Conservation (phyloP, 2,329 filamentous ascomycete species). For the Phyllachora maydis region DNA sequence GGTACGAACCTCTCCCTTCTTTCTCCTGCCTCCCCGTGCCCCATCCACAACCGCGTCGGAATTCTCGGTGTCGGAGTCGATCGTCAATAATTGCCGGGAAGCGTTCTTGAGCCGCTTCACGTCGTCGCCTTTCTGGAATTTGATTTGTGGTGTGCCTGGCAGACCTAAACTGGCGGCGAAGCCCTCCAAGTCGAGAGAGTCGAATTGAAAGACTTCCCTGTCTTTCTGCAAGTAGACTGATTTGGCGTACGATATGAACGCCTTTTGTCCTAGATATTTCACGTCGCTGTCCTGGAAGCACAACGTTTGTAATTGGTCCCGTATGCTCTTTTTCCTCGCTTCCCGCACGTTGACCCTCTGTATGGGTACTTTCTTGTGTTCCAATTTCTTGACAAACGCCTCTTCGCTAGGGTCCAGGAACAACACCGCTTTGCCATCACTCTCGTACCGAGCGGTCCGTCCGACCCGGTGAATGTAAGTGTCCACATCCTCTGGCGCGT, state of each 20-base stretch:
- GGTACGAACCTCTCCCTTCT: constrained; percentile 60
- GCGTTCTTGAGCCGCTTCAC: constrained; percentile 77
- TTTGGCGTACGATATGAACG: constrained; percentile 76
- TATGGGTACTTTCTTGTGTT: constrained; percentile 78
- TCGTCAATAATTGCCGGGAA: constrained; percentile 45
- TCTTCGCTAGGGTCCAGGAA: constrained; percentile 83
- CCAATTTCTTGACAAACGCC: constrained; percentile 71
- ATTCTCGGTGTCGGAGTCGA: constrained; percentile 22
- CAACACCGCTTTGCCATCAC: constrained; percentile 67
- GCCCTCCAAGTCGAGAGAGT: constrained; percentile 65
- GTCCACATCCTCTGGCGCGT: constrained; percentile 89
- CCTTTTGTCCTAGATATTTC: constrained; percentile 91
- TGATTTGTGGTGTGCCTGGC: constrained; percentile 80
- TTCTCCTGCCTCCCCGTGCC: constrained; percentile 26
- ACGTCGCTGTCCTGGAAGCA: constrained; percentile 87
- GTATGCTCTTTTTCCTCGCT: constrained; percentile 76
- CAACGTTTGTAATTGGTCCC: constrained; percentile 75
- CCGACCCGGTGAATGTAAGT: constrained; percentile 97
- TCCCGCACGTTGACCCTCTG: constrained; percentile 70
- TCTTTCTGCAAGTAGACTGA: constrained; percentile 78
- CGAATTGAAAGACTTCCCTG: constrained; percentile 76
- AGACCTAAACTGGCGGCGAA: constrained; percentile 74
- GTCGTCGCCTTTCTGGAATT: constrained; percentile 79
- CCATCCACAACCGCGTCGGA: too few species aligned
- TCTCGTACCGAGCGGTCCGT: constrained; percentile 82